phyloP scores from a whole-genome alignment of 768 basidiomycete genomes.

The Gelatoporia subvermispora region DNA sequence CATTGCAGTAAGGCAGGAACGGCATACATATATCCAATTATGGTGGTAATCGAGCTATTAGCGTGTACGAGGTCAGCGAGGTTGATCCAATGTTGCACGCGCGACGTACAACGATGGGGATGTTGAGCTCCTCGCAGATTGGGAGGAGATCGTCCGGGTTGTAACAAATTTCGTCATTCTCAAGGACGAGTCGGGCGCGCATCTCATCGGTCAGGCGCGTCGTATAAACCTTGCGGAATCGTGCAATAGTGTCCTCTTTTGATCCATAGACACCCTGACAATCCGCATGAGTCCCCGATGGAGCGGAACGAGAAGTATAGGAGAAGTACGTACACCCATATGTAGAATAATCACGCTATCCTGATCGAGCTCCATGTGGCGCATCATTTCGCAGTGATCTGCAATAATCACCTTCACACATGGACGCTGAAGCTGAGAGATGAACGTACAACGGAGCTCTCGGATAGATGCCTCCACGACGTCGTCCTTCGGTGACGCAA shows the following conservation, averaged over 20 bases:
- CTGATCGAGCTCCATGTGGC: slow-evolving; percentile 73
- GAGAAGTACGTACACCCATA: slow-evolving; percentile 50
- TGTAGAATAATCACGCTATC: slow-evolving; percentile 90
- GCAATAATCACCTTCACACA: not conserved
- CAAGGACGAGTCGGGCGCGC: slow-evolving; percentile 74
- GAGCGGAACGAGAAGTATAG: not conserved
- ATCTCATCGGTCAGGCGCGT: slow-evolving; percentile 56
- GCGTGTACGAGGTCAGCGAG: slow-evolving; percentile 29
- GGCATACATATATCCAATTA: slow-evolving; percentile 48
- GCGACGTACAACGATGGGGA: slow-evolving; percentile 35
- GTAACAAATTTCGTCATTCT: slow-evolving; percentile 95
- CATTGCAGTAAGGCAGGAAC: not conserved
- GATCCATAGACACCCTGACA: slow-evolving; percentile 73
- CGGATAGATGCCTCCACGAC: slow-evolving; percentile 75
- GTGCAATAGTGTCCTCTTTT: slow-evolving; percentile 61
- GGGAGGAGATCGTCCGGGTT: slow-evolving; percentile 86
- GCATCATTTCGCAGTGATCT: slow-evolving; percentile 85
- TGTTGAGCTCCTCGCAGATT: slow-evolving; percentile 74
- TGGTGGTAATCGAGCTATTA: slow-evolving; percentile 70
- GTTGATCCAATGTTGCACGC: slow-evolving; percentile 57
- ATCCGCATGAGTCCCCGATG: not conserved
- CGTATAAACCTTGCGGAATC: slow-evolving; percentile 68
- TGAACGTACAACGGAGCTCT: slow-evolving; percentile 55
- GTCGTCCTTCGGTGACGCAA: slow-evolving; percentile 72
- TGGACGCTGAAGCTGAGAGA: not conserved